These are phyloP conservation scores for Didymella pomorum DNA, from an alignment of 2,329 filamentous ascomycete genomes.

Conservation along the genomic window DNA sequence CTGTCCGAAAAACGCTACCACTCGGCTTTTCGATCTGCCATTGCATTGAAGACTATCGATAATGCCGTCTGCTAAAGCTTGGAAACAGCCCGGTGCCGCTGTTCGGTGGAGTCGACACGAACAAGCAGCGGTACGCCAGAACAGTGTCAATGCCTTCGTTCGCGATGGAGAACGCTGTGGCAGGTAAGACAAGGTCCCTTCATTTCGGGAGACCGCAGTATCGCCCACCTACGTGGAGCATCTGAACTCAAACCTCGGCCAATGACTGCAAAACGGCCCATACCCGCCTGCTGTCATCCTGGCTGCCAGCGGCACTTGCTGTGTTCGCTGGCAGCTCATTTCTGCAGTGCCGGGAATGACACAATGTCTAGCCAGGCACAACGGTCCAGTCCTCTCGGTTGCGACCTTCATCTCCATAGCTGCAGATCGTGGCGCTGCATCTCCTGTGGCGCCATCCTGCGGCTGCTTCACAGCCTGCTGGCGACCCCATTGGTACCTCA, in stretches of 20 bases:
- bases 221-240: constrained; percentile 45
- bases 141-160: constrained; percentile 15
- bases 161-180: constrained; percentile 19
- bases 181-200: constrained; percentile 49
- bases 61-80: constrained; percentile 20
- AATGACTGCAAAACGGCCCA: constrained; percentile 39
- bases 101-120: constrained; percentile 25
- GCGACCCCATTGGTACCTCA: constrained; percentile 30
- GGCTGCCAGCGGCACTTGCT: constrained; percentile 35
- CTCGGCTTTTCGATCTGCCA: constrained; percentile 15
- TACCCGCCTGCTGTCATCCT: constrained; percentile 35
- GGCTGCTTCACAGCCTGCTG: constrained; percentile 23
- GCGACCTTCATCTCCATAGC: constrained; percentile 23
- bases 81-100: constrained; percentile 30
- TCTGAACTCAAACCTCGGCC: constrained; percentile 50
- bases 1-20: constrained; percentile 21
- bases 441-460: constrained; percentile 41
- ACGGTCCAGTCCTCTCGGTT: constrained; percentile 30
- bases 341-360: constrained; percentile 36
- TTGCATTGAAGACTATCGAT: constrained; percentile 27
- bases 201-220: constrained; percentile 52
- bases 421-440: constrained; percentile 39
- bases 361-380: constrained; percentile 40
- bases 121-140: constrained; percentile 28
- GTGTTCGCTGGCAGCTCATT: constrained; percentile 28